Percentiles rank a stretch among this genome's conserved stretches.
Evolutionary conservation across 768 basidiomycete species (phyloP).

Genomic region (Candolleomyces eurysporus): DNA sequence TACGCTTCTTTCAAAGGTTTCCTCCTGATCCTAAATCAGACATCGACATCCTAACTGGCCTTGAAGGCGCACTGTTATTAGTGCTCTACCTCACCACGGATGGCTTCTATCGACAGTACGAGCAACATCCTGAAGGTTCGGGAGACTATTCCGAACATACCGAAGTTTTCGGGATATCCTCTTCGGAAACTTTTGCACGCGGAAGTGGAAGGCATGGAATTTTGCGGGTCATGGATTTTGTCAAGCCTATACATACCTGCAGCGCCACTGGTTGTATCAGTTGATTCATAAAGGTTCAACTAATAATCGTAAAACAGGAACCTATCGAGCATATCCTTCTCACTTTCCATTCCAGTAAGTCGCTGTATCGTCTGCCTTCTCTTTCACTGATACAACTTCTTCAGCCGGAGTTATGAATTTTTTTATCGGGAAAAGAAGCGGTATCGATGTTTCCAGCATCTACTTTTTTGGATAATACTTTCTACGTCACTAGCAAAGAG

Average conservation of each 20-base stretch:
- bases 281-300: background rate
- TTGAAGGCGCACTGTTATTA: background rate
- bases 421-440: background rate
- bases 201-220: background rate
- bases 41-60: background rate
- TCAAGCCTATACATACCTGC: background rate
- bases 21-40: background rate
- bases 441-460: background rate
- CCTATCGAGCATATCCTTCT: background rate
- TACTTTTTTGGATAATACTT: background rate
- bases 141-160: background rate
- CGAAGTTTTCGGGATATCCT: background rate
- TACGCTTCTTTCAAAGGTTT: background rate
- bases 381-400: background rate
- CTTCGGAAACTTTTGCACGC: background rate
- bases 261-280: too few relatives aligned
- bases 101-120: background rate
- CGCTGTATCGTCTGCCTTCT: background rate
- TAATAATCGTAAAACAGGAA: background rate
- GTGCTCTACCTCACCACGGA: background rate
- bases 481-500: background rate
- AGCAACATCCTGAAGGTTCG: too few relatives aligned
- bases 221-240: background rate
- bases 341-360: background rate
- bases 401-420: slow-evolving; percentile 2